Evolutionary conservation across 108 stramenopile genomes (phyloP), one percentile per base, ranked within the genome.

Genomic region (Licmophora abbreviata): DNA sequence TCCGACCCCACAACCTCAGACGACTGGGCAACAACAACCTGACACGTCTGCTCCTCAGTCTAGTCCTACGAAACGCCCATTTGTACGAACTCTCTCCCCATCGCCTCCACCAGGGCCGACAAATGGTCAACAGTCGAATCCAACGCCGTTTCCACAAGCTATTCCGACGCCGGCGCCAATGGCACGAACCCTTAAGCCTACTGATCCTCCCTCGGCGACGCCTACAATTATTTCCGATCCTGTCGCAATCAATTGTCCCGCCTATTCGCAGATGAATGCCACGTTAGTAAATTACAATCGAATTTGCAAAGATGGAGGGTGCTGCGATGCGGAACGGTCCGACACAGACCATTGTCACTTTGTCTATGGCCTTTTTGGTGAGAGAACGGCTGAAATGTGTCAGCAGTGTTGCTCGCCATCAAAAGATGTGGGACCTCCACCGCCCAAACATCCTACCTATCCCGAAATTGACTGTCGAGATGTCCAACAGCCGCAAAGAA

Each of bases 301-400:
- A 27, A 60, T 67, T 15, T 67, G 66, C 59, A 65, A 69, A n/a
- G 27, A 15, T 50, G n/a, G n/a, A n/a, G n/a, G n/a, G n/a, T 75
- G 74, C 35, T 75, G 74, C 30, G 14, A 44, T 18, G 8, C 54
- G n/a, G 52, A 34, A 34, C 10, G 66, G 30, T 68, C 67, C 3
- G 17, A 26, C 2, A 43, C 57, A 20, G 49, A 47, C 11, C 69
- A 48, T 35, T 75, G 74, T 44, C 56, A 62, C 24, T 35, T 56
- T 2, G 48, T 54, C 2, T 69, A 75, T 21, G 44, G 9, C 7
- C 35, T 44, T 20, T 44, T 44, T 15, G 43, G n/a, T 20, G n/a
- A 44, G 8, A 20, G 20, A 14, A 58, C 61, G 4, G 24, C 30
- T 4, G 28, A 34, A 0, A 50, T 62, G 3, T 74, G 64, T 54